phyloP scores from a whole-genome alignment of 352 stramenopile species.

The Pythium rhizo-oryzae region DNA sequence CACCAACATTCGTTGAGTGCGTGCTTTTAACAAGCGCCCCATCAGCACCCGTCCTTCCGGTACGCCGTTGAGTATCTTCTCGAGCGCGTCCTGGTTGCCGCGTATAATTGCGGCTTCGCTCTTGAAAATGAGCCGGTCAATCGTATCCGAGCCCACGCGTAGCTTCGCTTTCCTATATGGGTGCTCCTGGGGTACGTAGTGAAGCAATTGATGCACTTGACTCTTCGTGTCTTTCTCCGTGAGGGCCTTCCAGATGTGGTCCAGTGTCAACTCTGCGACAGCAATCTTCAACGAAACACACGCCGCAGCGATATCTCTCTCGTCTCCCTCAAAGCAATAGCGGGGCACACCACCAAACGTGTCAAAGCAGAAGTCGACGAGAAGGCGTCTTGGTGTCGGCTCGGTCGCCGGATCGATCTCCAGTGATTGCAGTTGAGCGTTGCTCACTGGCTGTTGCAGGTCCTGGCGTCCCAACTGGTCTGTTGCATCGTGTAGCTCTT shows the following conservation, averaged over 20 bases:
- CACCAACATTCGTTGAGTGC: not conserved
- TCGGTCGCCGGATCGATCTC: not conserved
- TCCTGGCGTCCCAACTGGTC: not conserved
- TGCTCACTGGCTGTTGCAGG: not conserved
- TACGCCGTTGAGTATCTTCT: not conserved
- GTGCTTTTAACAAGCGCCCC: not conserved
- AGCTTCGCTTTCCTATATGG: not conserved
- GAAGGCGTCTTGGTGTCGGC: not conserved
- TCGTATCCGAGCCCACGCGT: not conserved
- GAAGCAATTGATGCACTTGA: too few species aligned
- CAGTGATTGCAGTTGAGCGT: not conserved
- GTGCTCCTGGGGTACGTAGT: not conserved
- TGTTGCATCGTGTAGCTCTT: not conserved
- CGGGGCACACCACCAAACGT: conserved; percentile 4
- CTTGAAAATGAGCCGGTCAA: not conserved
- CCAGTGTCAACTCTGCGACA: too few species aligned
- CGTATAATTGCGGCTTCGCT: not conserved
- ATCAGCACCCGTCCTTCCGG: not conserved
- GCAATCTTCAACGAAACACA: too few species aligned
- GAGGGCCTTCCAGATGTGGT: too few species aligned
- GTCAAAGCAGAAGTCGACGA: not conserved
- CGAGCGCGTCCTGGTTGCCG: not conserved
- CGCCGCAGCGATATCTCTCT: too few species aligned
- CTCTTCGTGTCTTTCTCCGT: too few species aligned
- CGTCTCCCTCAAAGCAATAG: too few species aligned